Base-by-base conservation (phyloP, 805 yeast genomes). In the Monosporozyma unispora region DNA sequence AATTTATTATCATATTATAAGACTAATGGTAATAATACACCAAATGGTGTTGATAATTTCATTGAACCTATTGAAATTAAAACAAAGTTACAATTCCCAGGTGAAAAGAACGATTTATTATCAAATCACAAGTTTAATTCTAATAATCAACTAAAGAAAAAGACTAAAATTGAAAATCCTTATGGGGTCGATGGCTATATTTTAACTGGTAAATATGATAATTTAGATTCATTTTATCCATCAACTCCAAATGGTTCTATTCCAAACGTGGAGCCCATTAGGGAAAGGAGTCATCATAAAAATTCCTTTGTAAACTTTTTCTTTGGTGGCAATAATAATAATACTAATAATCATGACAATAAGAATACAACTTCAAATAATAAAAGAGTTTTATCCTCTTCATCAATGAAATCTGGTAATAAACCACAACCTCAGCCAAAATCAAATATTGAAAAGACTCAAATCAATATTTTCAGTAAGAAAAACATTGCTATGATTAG, bases 1-100 rank as follows among this genome's bases (percentile, higher is more conserved):
- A 84, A 84, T 56, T 62, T 84, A 33, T 61, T 84, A 39, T 78
- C 80, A 4, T 73, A 78, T 52, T 78, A 82, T 54, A 35, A 51
- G 4, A 37, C 51, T 5, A 39, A 48, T 9, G 49, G 46, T 29
- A 51, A 53, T 21, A 78, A 76, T 54, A 74, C 74, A 27, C 50
- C 52, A 48, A 50, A n/a, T 48, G 35, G 52, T 19, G 53, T 54
- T n/a, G 40, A 44, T 19, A 56, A 53, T 4, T 54, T 56, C 4
- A 51, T 56, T 10, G 64, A 64, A 40, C 56, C 68, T 2, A 45
- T 66, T 8, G 54, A 56, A 4, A 56, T 63, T 18, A 58, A 60
- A 19, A 56, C 67, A n/a, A 53, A 46, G 19, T 28, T 66, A 18
- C 54, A 52, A 18, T 63, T 66, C 48, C 69, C 70, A 2, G 22